Evolutionary conservation across 306 rosid genomes (phyloP), one percentile per base, ranked within the genome.

Genomic region (Ochetophila trinervis): DNA sequence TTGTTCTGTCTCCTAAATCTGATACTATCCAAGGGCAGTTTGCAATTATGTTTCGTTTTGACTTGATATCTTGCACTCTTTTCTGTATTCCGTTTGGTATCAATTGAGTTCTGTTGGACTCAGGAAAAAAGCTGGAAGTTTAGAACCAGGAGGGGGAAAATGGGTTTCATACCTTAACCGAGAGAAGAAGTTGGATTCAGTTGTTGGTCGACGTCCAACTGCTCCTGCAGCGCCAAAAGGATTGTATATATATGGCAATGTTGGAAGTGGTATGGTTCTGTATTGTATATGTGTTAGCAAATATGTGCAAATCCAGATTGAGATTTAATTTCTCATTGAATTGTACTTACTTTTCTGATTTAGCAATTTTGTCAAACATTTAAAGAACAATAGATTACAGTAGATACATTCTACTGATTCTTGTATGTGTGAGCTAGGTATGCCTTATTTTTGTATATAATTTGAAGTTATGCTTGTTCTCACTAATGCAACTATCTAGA

Each of bases 141-240:
- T 89, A 45, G 97, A 93, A 79, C 69, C 87, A 18, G 97, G 98
- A 72, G 98, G 89, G 6, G 97, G 98, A 61, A 87, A 93, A 74
- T 93, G 98, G 98, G 97, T 93, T 54, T 85, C 97, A 18, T 89
- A 93, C 74, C 91, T 93, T 53, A 93, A 93, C 60, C 91, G 97
- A 55, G 97, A 93, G 80, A 93, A 59, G 82, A 89, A 89, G 78
- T 77, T 93, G 72, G 96, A 93, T 80, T 87, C 94, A 6, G 27
- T 81, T 4, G 85, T 86, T 66, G 97, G 96, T 62, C 86, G 77
- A 36, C 76, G 87, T 49, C 98, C 98, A 59, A 79, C 74, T 66
- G 91, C 97, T 81, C 98, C 98, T 64, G 71, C 73, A 12, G 84
- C 98, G 42, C 98, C 96, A 3, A 89, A 85, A 70, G 98, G 98